Base-by-base conservation (phyloP, 176 grass and related monocot genomes). In the Paspalum notatum region DNA sequence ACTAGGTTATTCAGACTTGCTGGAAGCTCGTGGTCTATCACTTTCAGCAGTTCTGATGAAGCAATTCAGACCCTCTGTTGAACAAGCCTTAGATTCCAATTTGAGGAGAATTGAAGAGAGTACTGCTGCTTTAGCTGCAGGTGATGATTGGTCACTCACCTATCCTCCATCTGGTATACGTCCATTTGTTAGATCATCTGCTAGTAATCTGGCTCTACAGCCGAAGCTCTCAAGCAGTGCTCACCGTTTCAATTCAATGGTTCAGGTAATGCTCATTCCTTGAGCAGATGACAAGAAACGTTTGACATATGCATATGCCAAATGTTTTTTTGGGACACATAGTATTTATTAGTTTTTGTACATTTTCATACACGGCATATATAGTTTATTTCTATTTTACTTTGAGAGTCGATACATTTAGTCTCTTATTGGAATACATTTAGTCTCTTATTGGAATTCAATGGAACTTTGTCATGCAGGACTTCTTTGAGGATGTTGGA, bases 401-500 rank as follows among this genome's bases (percentile, higher is more conserved):
- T 85, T 72, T 58, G 38, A 25, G 46, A 66, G 18, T 80, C 6
- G 0, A 56, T 67, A 63, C 54, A 80, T 80, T 25, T 52, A 62
- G 4, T 20, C 32, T n/a, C 42, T 73, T 21, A 53, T 5, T 53
- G 12, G 25, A 39, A 58, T 14, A n/a, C n/a, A n/a, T n/a, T n/a
- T n/a, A n/a, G n/a, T n/a, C n/a, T n/a, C 42, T 73, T 21, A 53
- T 5, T 53, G 12, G 25, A 39, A 58, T 14, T 41, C 48, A 42
- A 72, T 49, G 61, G 6, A 58, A 52, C 56, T 84, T 81, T 89
- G 16, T 66, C 66, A 67, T 85, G 61, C 81, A 98, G 96, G 92
- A 95, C 77, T 98, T 98, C 82, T 93, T 95, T 68, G 96, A 98
- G 71, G 96, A 98, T 85, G 86, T 98, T 73, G 88, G 90, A 21